Base-by-base conservation (phyloP, 306 rosid species). In the Glycine latifolia region DNA sequence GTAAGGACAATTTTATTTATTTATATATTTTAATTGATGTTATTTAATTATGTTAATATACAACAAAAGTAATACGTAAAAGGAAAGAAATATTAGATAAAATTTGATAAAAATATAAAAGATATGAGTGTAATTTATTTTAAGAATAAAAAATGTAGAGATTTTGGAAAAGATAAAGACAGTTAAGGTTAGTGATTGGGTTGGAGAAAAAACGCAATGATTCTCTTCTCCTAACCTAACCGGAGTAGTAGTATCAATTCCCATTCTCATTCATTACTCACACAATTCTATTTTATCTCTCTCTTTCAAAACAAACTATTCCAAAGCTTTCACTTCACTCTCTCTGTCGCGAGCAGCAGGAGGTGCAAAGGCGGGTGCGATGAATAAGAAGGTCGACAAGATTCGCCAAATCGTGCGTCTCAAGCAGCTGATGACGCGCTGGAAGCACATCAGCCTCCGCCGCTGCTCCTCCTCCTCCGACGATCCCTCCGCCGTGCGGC, bases 331-430 rank as follows among this genome's bases (percentile, higher is more conserved):
- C 4, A 5, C 44, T 20, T 26, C 31, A 26, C 31, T n/a, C 20
- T 13, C 17, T 3, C 44, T 39, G 5, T 39, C 44, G 44, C 44
- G 7, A 0, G 2, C 31, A 26, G 31, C 44, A 13, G 0, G 4
- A 26, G 10, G 49, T 4, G 49, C 37, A 71, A 87, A 86, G 90
- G 87, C 89, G 20, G 79, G 78, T 31, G 43, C 83, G 5, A 54
- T 71, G 15, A 10, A 48, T 75, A 81, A 84, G 65, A 81, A 82
- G 48, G 89, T 80, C 1, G 86, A 82, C 43, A 88, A 77, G 86
- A 88, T 88, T 87, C 83, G 88, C 3, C 91, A 90, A 72, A 88
- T 90, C 73, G 93, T 86, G 0, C 82, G 82, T 3, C 17, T 82
- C 11, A 82, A 82, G 10, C 78, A 82, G 47, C 77, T 82, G 9